phyloP scores from a whole-genome alignment of 306 rosid genomes.

The Delonix regia region DNA sequence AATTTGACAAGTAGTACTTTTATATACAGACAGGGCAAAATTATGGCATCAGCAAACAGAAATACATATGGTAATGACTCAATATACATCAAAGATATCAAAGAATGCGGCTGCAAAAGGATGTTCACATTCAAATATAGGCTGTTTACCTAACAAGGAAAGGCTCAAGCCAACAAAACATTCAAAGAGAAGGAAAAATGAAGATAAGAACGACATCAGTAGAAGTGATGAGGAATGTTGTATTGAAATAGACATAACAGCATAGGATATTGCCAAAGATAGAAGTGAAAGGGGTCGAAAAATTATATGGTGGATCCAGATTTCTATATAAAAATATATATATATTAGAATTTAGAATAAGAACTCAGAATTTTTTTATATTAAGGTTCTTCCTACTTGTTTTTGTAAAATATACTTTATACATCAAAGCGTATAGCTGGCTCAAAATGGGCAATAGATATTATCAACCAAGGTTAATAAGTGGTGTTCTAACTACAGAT shows the following conservation, averaged over 20 bases:
- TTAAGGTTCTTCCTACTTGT: not conserved
- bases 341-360: too few species aligned
- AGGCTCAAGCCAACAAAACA: not conserved
- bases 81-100: not conserved
- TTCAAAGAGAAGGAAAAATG: not conserved
- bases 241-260: not conserved
- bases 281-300: not conserved
- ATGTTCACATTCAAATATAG: not conserved
- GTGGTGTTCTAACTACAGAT: not conserved
- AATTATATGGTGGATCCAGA: not conserved
- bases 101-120: not conserved
- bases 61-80: not conserved
- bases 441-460: not conserved
- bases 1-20: conserved; percentile 4
- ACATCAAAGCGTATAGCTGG: not conserved
- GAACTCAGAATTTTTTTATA: not conserved
- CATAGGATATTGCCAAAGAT: not conserved
- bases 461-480: not conserved
- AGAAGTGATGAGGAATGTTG: not conserved
- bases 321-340: not conserved
- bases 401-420: not conserved
- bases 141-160: not conserved
- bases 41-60: not conserved
- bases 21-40: not conserved
- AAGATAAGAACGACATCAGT: not conserved